Conservation (phyloP, 2,329 filamentous ascomycete genomes). For the Neofusicoccum kwambonambiense region DNA sequence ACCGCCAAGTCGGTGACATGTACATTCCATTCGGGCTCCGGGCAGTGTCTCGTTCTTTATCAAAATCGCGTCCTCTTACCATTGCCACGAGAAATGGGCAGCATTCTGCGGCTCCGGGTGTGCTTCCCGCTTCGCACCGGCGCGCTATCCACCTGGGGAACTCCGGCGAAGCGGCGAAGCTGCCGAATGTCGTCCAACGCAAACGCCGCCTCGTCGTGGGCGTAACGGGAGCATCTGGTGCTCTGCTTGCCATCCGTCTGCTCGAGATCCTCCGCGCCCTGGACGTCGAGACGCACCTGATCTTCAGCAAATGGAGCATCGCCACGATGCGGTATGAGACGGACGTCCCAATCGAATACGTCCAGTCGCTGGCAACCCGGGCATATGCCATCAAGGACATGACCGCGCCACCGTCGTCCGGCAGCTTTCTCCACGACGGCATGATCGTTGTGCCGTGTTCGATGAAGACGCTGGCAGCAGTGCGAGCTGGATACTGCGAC, state of each 20-base stretch:
- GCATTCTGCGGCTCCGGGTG: too few relatives aligned
- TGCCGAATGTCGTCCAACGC: background rate
- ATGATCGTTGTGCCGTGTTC: conserved; percentile 52
- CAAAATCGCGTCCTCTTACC: too few relatives aligned
- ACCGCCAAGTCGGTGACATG: too few relatives aligned
- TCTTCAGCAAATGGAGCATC: conserved; percentile 49
- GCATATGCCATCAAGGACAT: conserved; percentile 45
- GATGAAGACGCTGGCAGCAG: conserved; percentile 49
- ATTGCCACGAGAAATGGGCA: too few relatives aligned
- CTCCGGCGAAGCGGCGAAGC: too few relatives aligned
- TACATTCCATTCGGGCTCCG: too few relatives aligned
- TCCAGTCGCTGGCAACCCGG: conserved; percentile 16
- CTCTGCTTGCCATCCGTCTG: conserved; percentile 43
- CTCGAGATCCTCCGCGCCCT: conserved; percentile 43
- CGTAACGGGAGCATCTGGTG: conserved; percentile 53
- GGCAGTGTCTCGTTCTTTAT: too few relatives aligned
- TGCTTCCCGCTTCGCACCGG: too few relatives aligned
- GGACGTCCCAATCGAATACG: background rate
- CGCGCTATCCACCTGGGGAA: too few relatives aligned
- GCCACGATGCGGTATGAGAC: conserved; percentile 31
- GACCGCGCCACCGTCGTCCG: conserved; percentile 46
- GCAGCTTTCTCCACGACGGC: conserved; percentile 45
- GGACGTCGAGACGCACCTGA: conserved; percentile 44
- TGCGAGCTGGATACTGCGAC: conserved; percentile 44
- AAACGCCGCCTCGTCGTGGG: conserved; percentile 45